phyloP scores from a whole-genome alignment of 306 rosid species.

The Prunus mume region DNA sequence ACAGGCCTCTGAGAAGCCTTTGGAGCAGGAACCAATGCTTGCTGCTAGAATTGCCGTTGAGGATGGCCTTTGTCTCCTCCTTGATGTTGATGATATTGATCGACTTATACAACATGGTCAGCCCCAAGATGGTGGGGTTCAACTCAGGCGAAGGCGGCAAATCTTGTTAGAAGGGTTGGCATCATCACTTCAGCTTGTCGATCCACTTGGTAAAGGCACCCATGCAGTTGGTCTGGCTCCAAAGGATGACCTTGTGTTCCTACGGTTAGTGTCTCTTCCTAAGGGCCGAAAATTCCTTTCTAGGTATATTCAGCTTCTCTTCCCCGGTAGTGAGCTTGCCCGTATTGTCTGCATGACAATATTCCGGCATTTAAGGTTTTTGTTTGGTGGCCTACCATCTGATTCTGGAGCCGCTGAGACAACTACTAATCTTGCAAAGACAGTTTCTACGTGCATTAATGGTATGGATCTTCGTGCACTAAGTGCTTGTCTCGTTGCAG shows the following conservation, averaged over 20 bases:
- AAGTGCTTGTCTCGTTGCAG: slow-evolving; percentile 93
- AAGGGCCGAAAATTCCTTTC: slow-evolving; percentile 86
- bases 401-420: slow-evolving; percentile 70
- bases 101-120: slow-evolving; percentile 80
- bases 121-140: slow-evolving; percentile 80
- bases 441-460: slow-evolving; percentile 59
- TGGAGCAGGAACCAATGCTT: slow-evolving; percentile 97
- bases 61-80: slow-evolving; percentile 92
- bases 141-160: slow-evolving; percentile 67
- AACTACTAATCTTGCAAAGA: slow-evolving; percentile 62
- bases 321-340: slow-evolving; percentile 78
- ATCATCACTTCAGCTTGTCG: slow-evolving; percentile 82
- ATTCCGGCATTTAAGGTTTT: slow-evolving; percentile 78
- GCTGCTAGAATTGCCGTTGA: slow-evolving; percentile 89
- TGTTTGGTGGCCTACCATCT: slow-evolving; percentile 79
- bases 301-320: slow-evolving; percentile 62
- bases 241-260: slow-evolving; percentile 84
- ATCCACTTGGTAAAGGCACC: slow-evolving; percentile 74
- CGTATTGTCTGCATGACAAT: slow-evolving; percentile 92
- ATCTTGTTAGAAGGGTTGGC: slow-evolving; percentile 79
- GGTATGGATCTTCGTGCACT: slow-evolving; percentile 89
- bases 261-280: slow-evolving; percentile 75
- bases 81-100: slow-evolving; percentile 94
- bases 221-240: slow-evolving; percentile 63
- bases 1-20: slow-evolving; percentile 76